A percentile compares a stretch with the other conserved stretches of the same genome.
Evolutionary conservation across 352 stramenopile species (phyloP).

Genomic region (Pythium dissimile): DNA sequence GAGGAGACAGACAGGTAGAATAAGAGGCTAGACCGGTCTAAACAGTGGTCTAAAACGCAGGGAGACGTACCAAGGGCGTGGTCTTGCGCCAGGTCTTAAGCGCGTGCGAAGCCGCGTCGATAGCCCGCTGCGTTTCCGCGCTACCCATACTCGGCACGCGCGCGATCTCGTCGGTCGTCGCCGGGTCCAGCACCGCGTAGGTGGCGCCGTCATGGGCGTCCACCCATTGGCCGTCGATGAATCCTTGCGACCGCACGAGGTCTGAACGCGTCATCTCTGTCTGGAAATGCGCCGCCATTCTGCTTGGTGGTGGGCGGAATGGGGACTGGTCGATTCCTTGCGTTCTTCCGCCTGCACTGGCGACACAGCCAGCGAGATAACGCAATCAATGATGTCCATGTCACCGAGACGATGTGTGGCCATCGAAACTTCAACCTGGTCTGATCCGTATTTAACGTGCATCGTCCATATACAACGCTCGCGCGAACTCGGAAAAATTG

Average conservation of each 20-base stretch:
- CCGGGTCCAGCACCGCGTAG: slow-evolving; percentile 61
- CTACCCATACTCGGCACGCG: slow-evolving; percentile 58
- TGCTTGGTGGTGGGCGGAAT: too few relatives aligned
- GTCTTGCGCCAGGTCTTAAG: slow-evolving; percentile 63
- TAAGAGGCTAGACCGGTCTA: too few relatives aligned
- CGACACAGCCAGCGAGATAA: background rate
- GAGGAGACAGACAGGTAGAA: background rate
- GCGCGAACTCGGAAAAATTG: too few relatives aligned
- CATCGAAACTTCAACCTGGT: background rate
- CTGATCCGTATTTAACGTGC: background rate
- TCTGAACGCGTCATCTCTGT: slow-evolving; percentile 41
- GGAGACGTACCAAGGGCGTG: slow-evolving; percentile 32
- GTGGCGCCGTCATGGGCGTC: slow-evolving; percentile 40
- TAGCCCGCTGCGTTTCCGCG: slow-evolving; percentile 56
- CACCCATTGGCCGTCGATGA: slow-evolving; percentile 69
- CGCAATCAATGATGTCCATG: background rate
- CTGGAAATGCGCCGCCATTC: slow-evolving; percentile 32
- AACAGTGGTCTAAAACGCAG: background rate
- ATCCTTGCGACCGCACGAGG: slow-evolving; percentile 55
- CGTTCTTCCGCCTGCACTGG: too few relatives aligned
- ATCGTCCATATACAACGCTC: background rate
- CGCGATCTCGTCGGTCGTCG: slow-evolving; percentile 60
- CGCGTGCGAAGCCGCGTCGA: slow-evolving; percentile 48
- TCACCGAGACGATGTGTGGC: too few relatives aligned
- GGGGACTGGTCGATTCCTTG: too few relatives aligned